These are phyloP conservation scores for Populus hybrid DNA, from an alignment of 441 rosid species.

Conservation along the genomic window DNA sequence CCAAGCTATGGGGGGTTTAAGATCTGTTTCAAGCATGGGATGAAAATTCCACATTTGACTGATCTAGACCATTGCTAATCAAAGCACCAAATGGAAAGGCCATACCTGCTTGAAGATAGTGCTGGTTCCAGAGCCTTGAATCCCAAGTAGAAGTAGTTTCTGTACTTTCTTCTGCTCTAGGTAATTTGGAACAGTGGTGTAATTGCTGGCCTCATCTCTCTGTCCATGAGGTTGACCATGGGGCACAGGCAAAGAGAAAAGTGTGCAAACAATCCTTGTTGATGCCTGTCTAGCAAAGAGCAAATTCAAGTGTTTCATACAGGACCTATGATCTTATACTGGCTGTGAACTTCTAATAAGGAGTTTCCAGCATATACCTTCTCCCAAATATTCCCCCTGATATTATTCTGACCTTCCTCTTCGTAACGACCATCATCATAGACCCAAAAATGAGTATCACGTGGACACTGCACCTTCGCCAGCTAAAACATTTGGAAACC, in stretches of 20 bases:
- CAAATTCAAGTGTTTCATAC: constrained; percentile 28
- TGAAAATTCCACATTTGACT: background rate
- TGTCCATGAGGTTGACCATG: constrained; percentile 52
- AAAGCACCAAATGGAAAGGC: constrained; percentile 4
- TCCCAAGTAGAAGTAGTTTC: constrained; percentile 71
- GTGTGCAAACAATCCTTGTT: constrained; percentile 59
- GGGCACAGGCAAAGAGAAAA: constrained; percentile 74
- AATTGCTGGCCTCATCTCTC: constrained; percentile 62
- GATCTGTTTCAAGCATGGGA: background rate
- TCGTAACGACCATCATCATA: constrained; percentile 99
- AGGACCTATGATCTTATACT: constrained; percentile 8
- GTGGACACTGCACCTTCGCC: constrained; percentile 97
- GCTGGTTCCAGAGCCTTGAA: constrained; percentile 77
- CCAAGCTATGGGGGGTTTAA: background rate
- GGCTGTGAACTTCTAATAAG: background rate
- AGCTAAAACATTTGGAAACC: constrained; percentile 42
- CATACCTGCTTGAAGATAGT: constrained; percentile 83
- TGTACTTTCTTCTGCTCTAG: constrained; percentile 62
- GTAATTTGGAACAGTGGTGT: constrained; percentile 60
- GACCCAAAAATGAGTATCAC: constrained; percentile 99
- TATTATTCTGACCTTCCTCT: constrained; percentile 99
- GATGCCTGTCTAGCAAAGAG: constrained; percentile 64
- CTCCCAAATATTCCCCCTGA: constrained; percentile 99
- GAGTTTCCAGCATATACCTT: constrained; percentile 50
- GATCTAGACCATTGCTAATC: background rate